Evolutionary conservation across 352 stramenopile species (phyloP).

Genomic region (Globisporangium radiosum): DNA sequence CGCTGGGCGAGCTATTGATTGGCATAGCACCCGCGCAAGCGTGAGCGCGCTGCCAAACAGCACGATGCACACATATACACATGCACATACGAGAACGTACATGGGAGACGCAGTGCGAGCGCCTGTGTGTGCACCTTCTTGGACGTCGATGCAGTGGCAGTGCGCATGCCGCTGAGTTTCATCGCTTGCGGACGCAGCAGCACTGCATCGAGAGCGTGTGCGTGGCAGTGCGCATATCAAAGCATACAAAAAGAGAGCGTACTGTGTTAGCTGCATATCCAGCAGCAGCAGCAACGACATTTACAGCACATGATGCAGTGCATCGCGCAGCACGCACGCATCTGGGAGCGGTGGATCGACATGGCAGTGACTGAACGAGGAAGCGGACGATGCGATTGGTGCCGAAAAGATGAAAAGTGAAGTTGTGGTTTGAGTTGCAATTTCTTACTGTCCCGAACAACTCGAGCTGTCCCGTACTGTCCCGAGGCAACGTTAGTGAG

Average conservation of each 20-base stretch:
- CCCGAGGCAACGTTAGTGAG: too few species aligned
- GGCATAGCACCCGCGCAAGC: too few species aligned
- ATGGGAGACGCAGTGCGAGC: slow-evolving; percentile 20
- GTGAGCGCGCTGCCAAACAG: too few species aligned
- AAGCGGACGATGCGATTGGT: too few species aligned
- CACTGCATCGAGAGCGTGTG: slow-evolving; percentile 14
- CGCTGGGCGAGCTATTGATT: slow-evolving; percentile 9
- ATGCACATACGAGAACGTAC: slow-evolving; percentile 7
- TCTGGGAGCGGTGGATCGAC: slow-evolving; percentile 15
- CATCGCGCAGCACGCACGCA: slow-evolving; percentile 7
- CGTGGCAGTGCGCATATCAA: too few species aligned
- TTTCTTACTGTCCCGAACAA: too few species aligned
- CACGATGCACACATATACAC: neutral
- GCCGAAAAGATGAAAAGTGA: too few species aligned
- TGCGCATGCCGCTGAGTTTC: slow-evolving; percentile 23
- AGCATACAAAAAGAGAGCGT: too few species aligned
- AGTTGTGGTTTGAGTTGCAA: too few species aligned
- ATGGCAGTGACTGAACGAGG: neutral
- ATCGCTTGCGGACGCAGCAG: slow-evolving; percentile 33
- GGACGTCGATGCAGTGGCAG: slow-evolving; percentile 20
- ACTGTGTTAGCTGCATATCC: neutral
- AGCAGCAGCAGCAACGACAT: neutral
- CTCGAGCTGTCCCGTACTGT: too few species aligned
- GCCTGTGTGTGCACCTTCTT: slow-evolving; percentile 24
- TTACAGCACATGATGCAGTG: neutral